Conservation (phyloP, 768 basidiomycete genomes). For the Cubamyces lactineus region DNA sequence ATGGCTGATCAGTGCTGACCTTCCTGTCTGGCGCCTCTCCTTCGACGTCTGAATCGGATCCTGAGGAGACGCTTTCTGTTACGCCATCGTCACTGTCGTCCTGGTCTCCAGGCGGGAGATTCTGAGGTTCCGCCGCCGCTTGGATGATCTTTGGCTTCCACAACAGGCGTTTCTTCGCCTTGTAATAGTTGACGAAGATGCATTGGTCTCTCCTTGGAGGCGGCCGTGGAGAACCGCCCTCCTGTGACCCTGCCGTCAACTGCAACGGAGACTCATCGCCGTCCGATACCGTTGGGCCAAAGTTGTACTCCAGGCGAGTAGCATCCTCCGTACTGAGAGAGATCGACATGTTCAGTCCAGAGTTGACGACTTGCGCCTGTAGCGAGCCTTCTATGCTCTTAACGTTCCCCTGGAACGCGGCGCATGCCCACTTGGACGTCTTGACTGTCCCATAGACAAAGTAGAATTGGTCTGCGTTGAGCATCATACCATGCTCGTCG, state of each 20-base stretch:
- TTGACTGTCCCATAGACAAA: constrained; percentile 21
- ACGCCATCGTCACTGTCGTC: not conserved
- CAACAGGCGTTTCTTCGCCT: constrained; percentile 13
- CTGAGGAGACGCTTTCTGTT: not conserved
- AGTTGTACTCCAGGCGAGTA: constrained; percentile 2
- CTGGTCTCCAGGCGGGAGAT: not conserved
- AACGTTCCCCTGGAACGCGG: not conserved
- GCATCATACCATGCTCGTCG: constrained; percentile 8
- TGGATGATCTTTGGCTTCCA: not conserved
- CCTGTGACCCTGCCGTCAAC: no score
- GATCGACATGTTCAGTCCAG: not conserved
- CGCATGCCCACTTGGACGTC: constrained; percentile 8
- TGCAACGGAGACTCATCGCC: no score
- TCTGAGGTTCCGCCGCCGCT: constrained; percentile 21
- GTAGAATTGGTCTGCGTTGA: constrained; percentile 1
- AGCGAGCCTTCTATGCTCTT: not conserved
- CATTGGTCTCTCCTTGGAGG: constrained; percentile 13
- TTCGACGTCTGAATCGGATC: not conserved
- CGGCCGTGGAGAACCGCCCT: no score
- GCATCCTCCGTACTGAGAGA: not conserved
- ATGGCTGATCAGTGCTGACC: no score
- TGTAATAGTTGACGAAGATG: constrained; percentile 25
- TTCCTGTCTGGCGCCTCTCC: not conserved
- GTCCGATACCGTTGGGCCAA: not conserved
- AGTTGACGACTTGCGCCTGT: not conserved